Percentiles rank a stretch among this genome's conserved stretches.
phyloP scores from a whole-genome alignment of 169 alveolate genomes.

The Pseudocohnilembus persalinus region DNA sequence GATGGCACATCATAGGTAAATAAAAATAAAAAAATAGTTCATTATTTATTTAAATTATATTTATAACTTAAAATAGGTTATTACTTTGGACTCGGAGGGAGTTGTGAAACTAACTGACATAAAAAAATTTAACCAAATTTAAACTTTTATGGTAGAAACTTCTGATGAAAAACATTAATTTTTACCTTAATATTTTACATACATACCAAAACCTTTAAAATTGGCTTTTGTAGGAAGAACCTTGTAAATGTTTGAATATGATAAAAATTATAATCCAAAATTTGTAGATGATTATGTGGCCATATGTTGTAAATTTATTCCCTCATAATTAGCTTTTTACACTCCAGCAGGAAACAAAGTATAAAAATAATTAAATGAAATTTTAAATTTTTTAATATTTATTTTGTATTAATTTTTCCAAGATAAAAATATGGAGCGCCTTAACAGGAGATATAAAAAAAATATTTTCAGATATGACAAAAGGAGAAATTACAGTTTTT shows the following conservation, averaged over 20 bases:
- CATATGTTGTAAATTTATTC: constrained; percentile 41
- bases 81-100: constrained; percentile 77
- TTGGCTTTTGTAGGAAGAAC: constrained; percentile 66
- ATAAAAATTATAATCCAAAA: constrained; percentile 67
- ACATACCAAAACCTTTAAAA: constrained; percentile 54
- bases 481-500: constrained; percentile 65
- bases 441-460: constrained; percentile 63
- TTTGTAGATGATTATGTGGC: constrained; percentile 68
- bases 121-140: constrained; percentile 42
- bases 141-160: constrained; percentile 35
- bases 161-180: constrained; percentile 51
- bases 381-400: constrained; percentile 34
- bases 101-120: constrained; percentile 49
- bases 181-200: constrained; percentile 44
- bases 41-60: constrained; percentile 35
- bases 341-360: constrained; percentile 47
- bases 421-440: constrained; percentile 67
- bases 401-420: too few species aligned
- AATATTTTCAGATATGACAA: constrained; percentile 45
- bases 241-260: constrained; percentile 63
- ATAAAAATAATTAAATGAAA: constrained; percentile 13
- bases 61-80: constrained; percentile 64
- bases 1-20: constrained; percentile 63
- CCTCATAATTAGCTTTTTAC: constrained; percentile 37
- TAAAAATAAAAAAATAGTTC: constrained; percentile 42